These are phyloP conservation scores for Didymella lethalis DNA, from an alignment of 2,329 filamentous ascomycete species.

Conservation along the genomic window DNA sequence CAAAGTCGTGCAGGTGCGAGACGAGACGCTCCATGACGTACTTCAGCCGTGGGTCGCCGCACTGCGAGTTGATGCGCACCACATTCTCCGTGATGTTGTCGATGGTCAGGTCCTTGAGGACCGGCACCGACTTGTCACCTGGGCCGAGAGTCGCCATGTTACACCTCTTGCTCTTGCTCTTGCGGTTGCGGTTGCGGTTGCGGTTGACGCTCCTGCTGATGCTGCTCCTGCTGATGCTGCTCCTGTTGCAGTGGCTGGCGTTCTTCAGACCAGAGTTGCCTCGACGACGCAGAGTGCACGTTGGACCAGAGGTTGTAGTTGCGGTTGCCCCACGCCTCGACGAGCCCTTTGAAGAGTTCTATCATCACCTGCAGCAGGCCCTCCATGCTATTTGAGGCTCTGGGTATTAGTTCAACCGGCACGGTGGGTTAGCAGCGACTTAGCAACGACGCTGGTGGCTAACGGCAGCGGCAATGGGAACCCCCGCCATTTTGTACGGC, in stretches of 20 bases:
- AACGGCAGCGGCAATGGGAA: neutral
- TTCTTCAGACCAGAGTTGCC: conserved; percentile 16
- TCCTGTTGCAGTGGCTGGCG: conserved; percentile 17
- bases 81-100: conserved; percentile 82
- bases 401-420: conserved; percentile 8
- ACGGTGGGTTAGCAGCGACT: conserved; percentile 6
- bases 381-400: conserved; percentile 14
- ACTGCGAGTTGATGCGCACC: conserved; percentile 76
- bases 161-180: conserved; percentile 6
- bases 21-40: conserved; percentile 78
- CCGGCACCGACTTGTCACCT: conserved; percentile 50
- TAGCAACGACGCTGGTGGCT: neutral
- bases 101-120: conserved; percentile 74
- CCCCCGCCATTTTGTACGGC: conserved; percentile 10
- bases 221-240: neutral
- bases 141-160: conserved; percentile 8
- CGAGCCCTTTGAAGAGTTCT: conserved; percentile 2
- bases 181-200: neutral
- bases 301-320: conserved; percentile 17
- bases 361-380: conserved; percentile 9
- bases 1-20: conserved; percentile 82
- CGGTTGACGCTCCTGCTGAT: neutral
- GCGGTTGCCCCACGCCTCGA: conserved; percentile 3
- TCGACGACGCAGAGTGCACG: conserved; percentile 8
- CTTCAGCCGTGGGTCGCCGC: conserved; percentile 68